Evolutionary conservation across 2,329 filamentous ascomycete species (phyloP), one percentile per base, ranked within the genome.

Genomic region (Paracoccidioides lutzii): DNA sequence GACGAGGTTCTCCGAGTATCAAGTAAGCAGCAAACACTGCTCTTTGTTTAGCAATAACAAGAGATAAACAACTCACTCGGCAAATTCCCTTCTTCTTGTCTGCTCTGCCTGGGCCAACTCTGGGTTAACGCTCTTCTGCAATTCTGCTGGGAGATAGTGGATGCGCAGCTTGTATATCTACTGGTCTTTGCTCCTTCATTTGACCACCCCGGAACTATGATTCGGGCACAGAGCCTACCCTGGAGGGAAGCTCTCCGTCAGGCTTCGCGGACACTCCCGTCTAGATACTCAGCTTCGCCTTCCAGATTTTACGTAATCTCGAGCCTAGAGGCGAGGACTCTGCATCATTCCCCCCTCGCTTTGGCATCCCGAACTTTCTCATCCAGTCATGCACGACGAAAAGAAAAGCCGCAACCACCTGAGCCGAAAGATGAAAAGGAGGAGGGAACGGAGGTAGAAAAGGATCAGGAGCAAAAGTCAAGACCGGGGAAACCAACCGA

Each of bases 201-300:
- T 49, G 53, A 58, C 55, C 56, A 55, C 49, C 45, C 49, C 55
- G 61, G 58, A 66, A 78, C 72, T 70, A 85, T 85, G 82, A 76
- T 82, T 69, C 81, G 81, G 74, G 77, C 80, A 65, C 80, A 81
- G 71, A 79, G 78, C 62, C 71, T 84, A 66, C 79, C 81, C 72
- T 85, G 82, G 82, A 79, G 82, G 74, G 73, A 75, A 70, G 81
- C 80, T 64, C 74, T 81, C 65, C 76, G 75, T 61, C 73, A 74
- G 63, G 73, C 75, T 58, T 72, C 73, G 64, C 73, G 72, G 55
- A 69, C 69, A 58, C 59, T 71, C 54, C 58, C 66, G 52, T 67
- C 66, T 52, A 64, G 69, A 51, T 65, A 69, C 53, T 62, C 67
- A 50, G 59, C 69, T 46, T 59, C 66, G 40, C 58, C 63, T 37